A percentile compares a stretch with the other conserved stretches of the same genome.
These are phyloP conservation scores for Lactarius sanguifluus DNA, from an alignment of 768 basidiomycete species.

Conservation along the genomic window DNA sequence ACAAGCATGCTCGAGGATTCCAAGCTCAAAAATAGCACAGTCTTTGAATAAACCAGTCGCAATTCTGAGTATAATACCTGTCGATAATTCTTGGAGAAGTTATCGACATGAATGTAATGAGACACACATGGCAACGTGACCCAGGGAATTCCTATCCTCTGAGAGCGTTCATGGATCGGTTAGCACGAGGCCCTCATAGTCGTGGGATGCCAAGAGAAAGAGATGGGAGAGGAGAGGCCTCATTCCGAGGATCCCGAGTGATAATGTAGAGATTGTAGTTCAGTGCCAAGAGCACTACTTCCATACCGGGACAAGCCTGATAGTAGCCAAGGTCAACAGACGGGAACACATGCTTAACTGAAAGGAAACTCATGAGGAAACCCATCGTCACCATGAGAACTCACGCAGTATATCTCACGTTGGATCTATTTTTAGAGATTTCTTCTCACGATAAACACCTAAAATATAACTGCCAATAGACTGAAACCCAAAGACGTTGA, in stretches of 20 bases:
- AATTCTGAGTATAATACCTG: not conserved
- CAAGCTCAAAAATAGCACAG: not conserved
- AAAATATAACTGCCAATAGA: too few species aligned
- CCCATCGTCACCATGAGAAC: too few species aligned
- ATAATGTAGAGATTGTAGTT: not conserved
- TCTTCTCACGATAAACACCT: too few species aligned
- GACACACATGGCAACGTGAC: not conserved
- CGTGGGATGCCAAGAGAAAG: not conserved
- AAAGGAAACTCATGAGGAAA: too few species aligned
- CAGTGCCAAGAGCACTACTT: not conserved
- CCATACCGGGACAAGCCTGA: not conserved
- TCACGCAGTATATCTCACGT: too few species aligned
- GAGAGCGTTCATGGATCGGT: not conserved
- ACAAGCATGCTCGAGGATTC: not conserved
- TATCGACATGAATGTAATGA: not conserved
- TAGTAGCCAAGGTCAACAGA: not conserved
- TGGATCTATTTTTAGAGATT: too few species aligned
- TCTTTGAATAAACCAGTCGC: not conserved
- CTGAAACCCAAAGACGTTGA: too few species aligned
- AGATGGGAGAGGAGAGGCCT: not conserved
- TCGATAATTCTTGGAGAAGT: not conserved
- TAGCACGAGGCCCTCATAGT: not conserved
- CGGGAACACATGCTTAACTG: too few species aligned
- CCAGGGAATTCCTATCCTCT: not conserved
- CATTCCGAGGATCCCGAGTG: not conserved